Percentiles rank a stretch among this genome's conserved stretches.
phyloP scores from a whole-genome alignment of 768 basidiomycete genomes.

The Mycena alexandri region DNA sequence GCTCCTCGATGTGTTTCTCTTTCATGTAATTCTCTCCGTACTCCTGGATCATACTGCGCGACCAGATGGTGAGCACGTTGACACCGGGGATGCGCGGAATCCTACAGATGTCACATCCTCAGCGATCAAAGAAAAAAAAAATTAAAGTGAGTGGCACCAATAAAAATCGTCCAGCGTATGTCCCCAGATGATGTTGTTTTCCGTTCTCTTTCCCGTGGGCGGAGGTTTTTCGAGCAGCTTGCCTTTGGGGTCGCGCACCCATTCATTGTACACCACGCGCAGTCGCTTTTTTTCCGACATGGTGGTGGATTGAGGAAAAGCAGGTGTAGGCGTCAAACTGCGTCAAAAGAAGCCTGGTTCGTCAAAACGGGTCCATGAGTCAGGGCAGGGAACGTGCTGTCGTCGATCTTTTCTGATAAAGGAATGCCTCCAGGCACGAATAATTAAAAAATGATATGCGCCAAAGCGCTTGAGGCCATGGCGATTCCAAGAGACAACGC shows the following conservation, averaged over 20 bases:
- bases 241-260: constrained; percentile 40
- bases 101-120: constrained; percentile 13
- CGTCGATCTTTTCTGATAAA: constrained; percentile 2
- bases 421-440: not conserved
- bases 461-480: constrained; percentile 10
- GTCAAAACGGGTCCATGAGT: constrained; percentile 23
- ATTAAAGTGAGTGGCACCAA: constrained; percentile 33
- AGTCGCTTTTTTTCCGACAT: constrained; percentile 14
- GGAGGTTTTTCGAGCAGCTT: constrained; percentile 35
- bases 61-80: constrained; percentile 47
- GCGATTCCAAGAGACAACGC: not conserved
- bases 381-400: constrained; percentile 19
- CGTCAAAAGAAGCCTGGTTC: constrained; percentile 16
- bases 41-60: constrained; percentile 51
- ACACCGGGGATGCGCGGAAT: constrained; percentile 43
- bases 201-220: constrained; percentile 40
- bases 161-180: constrained; percentile 42
- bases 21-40: constrained; percentile 44
- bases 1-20: constrained; percentile 26
- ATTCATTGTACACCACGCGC: constrained; percentile 34
- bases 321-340: not conserved
- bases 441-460: not conserved
- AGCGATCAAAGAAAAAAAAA: no score
- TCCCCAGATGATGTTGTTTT: constrained; percentile 46
- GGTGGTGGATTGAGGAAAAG: constrained; percentile 9